phyloP scores from a whole-genome alignment of 768 basidiomycete genomes.

The Boletus subparvulus region DNA sequence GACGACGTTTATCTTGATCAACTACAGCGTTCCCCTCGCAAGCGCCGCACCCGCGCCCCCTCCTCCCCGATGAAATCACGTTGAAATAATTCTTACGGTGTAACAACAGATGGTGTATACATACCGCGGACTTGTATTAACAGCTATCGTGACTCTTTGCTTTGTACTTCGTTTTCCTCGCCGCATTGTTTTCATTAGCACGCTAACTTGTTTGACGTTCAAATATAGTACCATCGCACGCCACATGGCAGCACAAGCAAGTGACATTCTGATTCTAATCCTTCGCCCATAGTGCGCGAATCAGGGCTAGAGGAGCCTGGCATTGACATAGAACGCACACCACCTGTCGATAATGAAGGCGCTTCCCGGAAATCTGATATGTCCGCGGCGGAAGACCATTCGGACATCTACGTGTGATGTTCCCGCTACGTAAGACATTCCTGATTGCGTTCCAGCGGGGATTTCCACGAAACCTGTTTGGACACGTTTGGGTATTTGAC shows the following conservation, averaged over 20 bases:
- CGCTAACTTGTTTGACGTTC: constrained; percentile 1
- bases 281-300: neutral
- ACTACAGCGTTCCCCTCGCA: constrained; percentile 43
- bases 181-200: constrained; percentile 18
- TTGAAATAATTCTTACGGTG: constrained; percentile 10
- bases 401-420: neutral
- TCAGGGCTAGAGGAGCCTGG: constrained; percentile 1
- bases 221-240: constrained; percentile 7
- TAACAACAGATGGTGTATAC: constrained; percentile 16
- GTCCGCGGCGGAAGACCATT: constrained; percentile 1
- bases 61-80: constrained; percentile 24
- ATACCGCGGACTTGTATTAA: constrained; percentile 15
- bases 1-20: constrained; percentile 57
- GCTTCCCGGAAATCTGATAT: neutral
- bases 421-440: neutral
- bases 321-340: neutral
- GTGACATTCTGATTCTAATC: neutral
- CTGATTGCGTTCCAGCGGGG: neutral
- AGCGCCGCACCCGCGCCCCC: constrained; percentile 27
- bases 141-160: constrained; percentile 1
- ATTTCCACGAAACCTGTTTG: constrained; percentile 3
- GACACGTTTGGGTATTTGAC: neutral
- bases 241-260: neutral
- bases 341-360: neutral
- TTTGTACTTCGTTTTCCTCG: constrained; percentile 2